Evolutionary conservation across 768 basidiomycete genomes (phyloP).

Genomic region (Naganishia kalamii): DNA sequence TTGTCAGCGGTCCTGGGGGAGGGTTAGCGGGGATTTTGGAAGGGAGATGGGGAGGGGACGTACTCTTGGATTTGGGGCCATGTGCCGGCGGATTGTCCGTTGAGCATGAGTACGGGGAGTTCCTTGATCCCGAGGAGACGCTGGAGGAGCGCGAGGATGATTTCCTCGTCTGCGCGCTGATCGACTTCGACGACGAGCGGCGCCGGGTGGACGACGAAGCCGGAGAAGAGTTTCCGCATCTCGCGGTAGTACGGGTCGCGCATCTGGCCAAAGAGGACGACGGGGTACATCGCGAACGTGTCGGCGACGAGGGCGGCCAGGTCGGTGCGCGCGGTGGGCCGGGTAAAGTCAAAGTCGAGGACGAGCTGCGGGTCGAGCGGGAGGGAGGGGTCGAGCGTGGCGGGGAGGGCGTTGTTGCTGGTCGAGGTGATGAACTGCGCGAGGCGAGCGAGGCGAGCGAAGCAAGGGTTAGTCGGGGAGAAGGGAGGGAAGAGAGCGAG

Average conservation of each 20-base stretch:
- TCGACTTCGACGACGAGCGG: slow-evolving; percentile 45
- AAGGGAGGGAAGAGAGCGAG: slow-evolving; percentile 4
- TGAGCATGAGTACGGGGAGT: slow-evolving; percentile 38
- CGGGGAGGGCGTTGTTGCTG: slow-evolving; percentile 39
- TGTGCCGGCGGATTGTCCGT: slow-evolving; percentile 33
- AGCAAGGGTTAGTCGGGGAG: neutral
- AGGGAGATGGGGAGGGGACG: neutral
- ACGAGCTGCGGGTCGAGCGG: slow-evolving; percentile 40
- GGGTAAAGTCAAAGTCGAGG: slow-evolving; percentile 45
- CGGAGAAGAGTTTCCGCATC: slow-evolving; percentile 38
- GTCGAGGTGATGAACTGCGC: slow-evolving; percentile 42
- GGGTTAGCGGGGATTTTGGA: neutral
- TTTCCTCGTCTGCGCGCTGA: slow-evolving; percentile 33
- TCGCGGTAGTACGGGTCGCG: slow-evolving; percentile 45
- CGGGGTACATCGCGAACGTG: slow-evolving; percentile 38
- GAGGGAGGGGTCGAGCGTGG: slow-evolving; percentile 29
- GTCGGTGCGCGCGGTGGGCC: slow-evolving; percentile 34
- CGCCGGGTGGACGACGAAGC: slow-evolving; percentile 38
- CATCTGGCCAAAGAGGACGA: slow-evolving; percentile 44
- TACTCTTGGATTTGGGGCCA: slow-evolving; percentile 33
- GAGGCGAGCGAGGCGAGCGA: neutral
- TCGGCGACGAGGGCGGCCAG: slow-evolving; percentile 38
- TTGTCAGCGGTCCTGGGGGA: slow-evolving; percentile 21
- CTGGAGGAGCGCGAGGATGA: slow-evolving; percentile 35
- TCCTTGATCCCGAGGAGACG: slow-evolving; percentile 35